phyloP scores from a whole-genome alignment of 768 basidiomycete species.

The Mycena leptocephala region DNA sequence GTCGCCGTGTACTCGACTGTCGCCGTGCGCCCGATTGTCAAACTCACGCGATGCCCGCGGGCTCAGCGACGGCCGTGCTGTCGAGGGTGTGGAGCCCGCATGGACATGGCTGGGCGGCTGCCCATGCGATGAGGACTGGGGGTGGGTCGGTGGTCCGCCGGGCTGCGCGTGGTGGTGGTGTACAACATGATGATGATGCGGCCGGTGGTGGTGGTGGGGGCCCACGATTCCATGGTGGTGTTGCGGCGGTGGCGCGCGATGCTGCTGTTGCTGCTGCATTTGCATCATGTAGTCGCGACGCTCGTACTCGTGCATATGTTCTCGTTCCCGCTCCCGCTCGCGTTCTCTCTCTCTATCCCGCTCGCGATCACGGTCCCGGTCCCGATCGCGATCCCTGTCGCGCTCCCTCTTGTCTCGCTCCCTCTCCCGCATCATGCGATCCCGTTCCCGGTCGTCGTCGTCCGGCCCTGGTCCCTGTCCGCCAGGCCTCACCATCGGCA shows the following conservation, averaged over 20 bases:
- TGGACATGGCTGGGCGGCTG: constrained; percentile 30
- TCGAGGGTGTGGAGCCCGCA: constrained; percentile 13
- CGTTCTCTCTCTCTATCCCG: constrained; percentile 9
- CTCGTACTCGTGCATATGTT: constrained; percentile 43
- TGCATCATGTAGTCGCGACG: constrained; percentile 41
- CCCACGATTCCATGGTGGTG: constrained; percentile 52
- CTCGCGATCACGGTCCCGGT: constrained; percentile 33
- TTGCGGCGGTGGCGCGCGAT: constrained; percentile 39
- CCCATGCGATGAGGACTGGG: constrained; percentile 39
- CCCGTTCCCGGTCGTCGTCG: constrained; percentile 46
- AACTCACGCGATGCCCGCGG: constrained; percentile 39
- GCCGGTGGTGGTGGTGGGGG: constrained; percentile 64
- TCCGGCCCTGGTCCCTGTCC: constrained; percentile 31
- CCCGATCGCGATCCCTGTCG: constrained; percentile 40
- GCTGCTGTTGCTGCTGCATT: constrained; percentile 48
- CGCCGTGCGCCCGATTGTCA: constrained; percentile 34
- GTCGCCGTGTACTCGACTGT: constrained; percentile 44
- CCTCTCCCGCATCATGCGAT: constrained; percentile 43
- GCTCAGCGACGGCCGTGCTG: constrained; percentile 36
- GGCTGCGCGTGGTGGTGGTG: constrained; percentile 64
- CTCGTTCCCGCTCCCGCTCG: constrained; percentile 34
- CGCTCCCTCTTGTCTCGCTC: constrained; percentile 31
- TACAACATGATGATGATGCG: constrained; percentile 58
- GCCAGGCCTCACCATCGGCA: constrained; percentile 45
- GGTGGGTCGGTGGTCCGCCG: constrained; percentile 58